Percentiles rank a stretch among this genome's conserved stretches.
These are phyloP conservation scores for Primulina eburnea DNA, from an alignment of 257 asterid species.

Conservation along the genomic window DNA sequence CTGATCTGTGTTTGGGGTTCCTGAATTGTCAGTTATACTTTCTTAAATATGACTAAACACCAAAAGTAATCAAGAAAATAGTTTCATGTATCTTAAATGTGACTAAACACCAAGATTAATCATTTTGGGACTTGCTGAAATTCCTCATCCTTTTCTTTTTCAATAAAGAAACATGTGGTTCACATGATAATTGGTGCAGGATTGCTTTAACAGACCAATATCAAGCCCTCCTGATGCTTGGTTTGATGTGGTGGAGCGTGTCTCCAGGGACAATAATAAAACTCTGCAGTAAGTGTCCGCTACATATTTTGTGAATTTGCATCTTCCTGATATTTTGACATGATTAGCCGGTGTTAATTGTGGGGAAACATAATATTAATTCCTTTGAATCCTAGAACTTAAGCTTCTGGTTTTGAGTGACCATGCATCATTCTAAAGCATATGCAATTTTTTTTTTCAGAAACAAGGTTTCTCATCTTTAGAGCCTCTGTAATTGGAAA, in stretches of 20 bases:
- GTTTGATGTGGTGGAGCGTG: conserved; percentile 98
- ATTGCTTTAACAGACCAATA: conserved; percentile 96
- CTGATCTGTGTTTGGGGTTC: conserved; percentile 7
- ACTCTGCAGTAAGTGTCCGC: conserved; percentile 61
- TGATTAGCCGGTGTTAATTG: conserved; percentile 1
- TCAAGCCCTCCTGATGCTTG: conserved; percentile 99
- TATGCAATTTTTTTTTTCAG: background rate
- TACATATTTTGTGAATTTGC: background rate
- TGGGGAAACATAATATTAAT: background rate
- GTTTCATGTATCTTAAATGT: background rate
- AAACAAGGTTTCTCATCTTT: conserved; percentile 14
- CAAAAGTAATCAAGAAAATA: background rate
- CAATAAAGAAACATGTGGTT: conserved; percentile 6
- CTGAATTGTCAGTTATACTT: background rate
- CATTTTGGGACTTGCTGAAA: background rate
- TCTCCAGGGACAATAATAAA: conserved; percentile 86
- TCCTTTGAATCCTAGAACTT: conserved; percentile 3
- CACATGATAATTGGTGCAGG: conserved; percentile 43
- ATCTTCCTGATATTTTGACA: background rate
- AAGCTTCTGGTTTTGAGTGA: background rate
- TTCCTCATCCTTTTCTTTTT: background rate
- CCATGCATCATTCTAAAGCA: conserved; percentile 11
- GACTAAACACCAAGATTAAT: background rate
- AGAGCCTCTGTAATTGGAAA: conserved; percentile 15
- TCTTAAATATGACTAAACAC: background rate